Evolutionary conservation across 306 rosid species (phyloP).

Genomic region (Carpinus viminea): DNA sequence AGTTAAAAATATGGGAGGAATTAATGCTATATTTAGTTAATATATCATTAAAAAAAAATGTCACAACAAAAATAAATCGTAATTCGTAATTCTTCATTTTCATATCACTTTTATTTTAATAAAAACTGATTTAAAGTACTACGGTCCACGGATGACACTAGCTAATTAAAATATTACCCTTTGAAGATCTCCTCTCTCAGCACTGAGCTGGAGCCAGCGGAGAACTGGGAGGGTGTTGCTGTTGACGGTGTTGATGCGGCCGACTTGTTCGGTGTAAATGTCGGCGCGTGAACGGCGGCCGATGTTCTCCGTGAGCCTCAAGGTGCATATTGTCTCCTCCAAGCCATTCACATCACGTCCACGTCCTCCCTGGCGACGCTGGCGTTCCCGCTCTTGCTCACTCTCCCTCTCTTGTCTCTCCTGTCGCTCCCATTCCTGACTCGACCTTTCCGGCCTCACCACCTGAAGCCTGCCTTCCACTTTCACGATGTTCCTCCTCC

Average conservation of each 20-base stretch:
- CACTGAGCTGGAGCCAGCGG: conserved; percentile 38
- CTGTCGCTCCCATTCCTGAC: conserved; percentile 11
- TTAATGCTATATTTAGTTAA: too few relatives aligned
- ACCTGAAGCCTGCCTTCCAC: conserved; percentile 37
- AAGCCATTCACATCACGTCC: conserved; percentile 23
- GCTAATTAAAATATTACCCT: conserved; percentile 11
- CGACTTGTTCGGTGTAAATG: conserved; percentile 40
- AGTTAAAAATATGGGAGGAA: too few relatives aligned
- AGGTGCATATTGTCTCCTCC: conserved; percentile 39
- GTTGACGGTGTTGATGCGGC: conserved; percentile 40
- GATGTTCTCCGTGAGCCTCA: conserved; percentile 38
- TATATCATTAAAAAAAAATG: too few relatives aligned
- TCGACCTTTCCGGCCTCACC: conserved; percentile 37
- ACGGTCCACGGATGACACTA: too few relatives aligned
- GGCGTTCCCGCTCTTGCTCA: background rate
- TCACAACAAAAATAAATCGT: too few relatives aligned
- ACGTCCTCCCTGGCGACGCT: background rate
- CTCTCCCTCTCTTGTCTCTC: background rate
- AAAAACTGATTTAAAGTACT: too few relatives aligned
- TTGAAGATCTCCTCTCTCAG: conserved; percentile 39
- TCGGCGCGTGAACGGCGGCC: conserved; percentile 34
- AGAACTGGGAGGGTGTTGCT: conserved; percentile 42
- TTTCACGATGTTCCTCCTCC: conserved; percentile 40
- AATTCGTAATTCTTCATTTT: too few relatives aligned
- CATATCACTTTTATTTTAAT: too few relatives aligned